Evolutionary conservation across 176 grass and related monocot species (phyloP), one percentile per base, ranked within the genome.

Genomic region (Carex parvula): DNA sequence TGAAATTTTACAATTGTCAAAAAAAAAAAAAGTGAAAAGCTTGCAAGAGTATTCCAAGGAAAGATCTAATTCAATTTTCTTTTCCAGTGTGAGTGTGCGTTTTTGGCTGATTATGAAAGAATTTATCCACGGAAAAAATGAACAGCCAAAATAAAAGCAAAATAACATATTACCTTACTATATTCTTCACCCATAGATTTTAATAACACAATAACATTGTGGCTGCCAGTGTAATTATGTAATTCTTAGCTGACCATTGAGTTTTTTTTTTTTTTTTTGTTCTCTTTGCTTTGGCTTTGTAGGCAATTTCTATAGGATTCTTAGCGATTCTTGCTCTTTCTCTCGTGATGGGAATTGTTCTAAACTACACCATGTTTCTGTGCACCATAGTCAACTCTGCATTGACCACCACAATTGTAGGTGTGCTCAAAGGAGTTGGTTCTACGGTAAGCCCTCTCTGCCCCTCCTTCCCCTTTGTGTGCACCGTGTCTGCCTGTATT

Each of bases 331-430:
- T 98, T 32, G 4, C 93, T 69, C 41, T 88, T 29, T 98, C 95
- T 39, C 80, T 98, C 56, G 86, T 93, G 82, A 95, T 98, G 95
- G 92, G 92, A 30, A 95, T 98, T 24, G 63, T 87, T 69, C 89
- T 98, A 11, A 98, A 98, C 80, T 98, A 79, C 79, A 98, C 95
- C 30, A 98, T 98, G 95, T 98, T 98, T 44, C 92, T 88, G 89
- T 98, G 95, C 89, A 98, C 95, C 1, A 90, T 98, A 8, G 92
- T 98, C 46, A 98, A 98, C 83, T 98, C 95, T 56, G 95, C 95
- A 55, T 87, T 98, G 35, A 98, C 95, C 10, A 98, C 95, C 30
- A 98, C 95, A 65, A 95, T 98, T 84, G 92, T 98, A 21, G 95
- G 95, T 61, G 95, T 98, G 83, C 95, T 98, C 20, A 98, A 98